Percentiles rank a stretch among this genome's conserved stretches.
Conservation (phyloP, 2,329 filamentous ascomycete genomes). For the Colletotrichum sp. region DNA sequence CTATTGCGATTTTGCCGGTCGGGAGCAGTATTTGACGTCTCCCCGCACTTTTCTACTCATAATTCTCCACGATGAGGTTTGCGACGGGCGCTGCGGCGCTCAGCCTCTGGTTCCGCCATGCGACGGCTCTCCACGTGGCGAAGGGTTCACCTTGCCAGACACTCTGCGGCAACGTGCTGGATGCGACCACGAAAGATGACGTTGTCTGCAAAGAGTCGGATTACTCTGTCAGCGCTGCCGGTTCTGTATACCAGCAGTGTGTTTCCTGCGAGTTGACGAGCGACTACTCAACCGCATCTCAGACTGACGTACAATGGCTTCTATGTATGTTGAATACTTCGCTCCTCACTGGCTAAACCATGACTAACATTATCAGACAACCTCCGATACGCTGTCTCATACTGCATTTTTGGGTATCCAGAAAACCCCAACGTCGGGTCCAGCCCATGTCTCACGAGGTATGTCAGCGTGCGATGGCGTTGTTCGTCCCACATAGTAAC, state of each 20-base stretch:
- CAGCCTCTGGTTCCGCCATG: constrained; percentile 23
- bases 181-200: constrained; percentile 47
- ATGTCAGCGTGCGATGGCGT: constrained; percentile 20
- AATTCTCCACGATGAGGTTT: constrained; percentile 9
- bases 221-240: constrained; percentile 41
- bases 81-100: constrained; percentile 21
- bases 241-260: constrained; percentile 56
- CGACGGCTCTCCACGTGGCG: constrained; percentile 44
- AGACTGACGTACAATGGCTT: constrained; percentile 57
- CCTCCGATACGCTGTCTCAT: constrained; percentile 57
- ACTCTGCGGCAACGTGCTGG: constrained; percentile 58
- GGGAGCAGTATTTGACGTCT: neutral
- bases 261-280: constrained; percentile 57
- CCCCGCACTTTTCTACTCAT: neutral
- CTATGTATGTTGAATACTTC: constrained; percentile 51
- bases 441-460: constrained; percentile 60
- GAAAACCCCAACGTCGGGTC: constrained; percentile 42
- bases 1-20: too few species aligned
- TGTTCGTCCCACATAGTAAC: neutral
- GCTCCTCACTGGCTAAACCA: too few species aligned
- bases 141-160: constrained; percentile 52
- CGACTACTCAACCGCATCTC: constrained; percentile 42
- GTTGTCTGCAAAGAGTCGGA: constrained; percentile 49
- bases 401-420: constrained; percentile 58
- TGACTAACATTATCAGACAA: constrained; percentile 50